Base-by-base conservation (phyloP, 179 eudicot genomes). In the Monotropa hypopitys region DNA sequence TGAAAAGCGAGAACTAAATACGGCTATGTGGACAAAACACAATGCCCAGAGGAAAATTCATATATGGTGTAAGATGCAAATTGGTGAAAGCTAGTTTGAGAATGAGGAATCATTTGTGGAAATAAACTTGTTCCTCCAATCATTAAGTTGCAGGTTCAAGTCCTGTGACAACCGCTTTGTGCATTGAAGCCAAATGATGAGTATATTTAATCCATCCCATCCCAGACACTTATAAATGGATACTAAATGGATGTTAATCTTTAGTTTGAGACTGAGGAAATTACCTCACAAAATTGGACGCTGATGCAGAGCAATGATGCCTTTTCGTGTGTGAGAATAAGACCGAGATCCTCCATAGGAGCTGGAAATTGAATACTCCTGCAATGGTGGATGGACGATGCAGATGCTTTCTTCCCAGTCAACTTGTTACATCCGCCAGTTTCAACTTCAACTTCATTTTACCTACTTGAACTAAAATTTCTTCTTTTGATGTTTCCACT, bases 401-500 rank as follows among this genome's bases (percentile, higher is more conserved):
- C 40, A 47, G 57, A 21, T 9, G 18, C 16, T 7, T 28, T 0
- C 53, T 35, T 72, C 59, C 74, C 68, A 2, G 81, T 89, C 88
- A 89, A 76, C 66, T 72, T 71, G 83, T 75, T 20, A 91, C 59
- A 82, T 88, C 99, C 45, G 81, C 85, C 42, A 91, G 65, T 78
- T 87, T 93, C 82, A 93, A 76, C 86, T 93, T 95, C 87, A 95
- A 59, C 85, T 89, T 93, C 84, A 95, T 77, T 71, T 70, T 83
- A 74, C 99, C 99, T 51, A 89, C 92, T 87, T 90, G 98, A 83
- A 95, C 98, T 54, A 91, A 73, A 49, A 91, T 56, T 80, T 91
- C 98, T 70, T 82, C 86, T 84, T 89, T 91, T 10, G 93, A 85
- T 28, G 87, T 87, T 46, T 91, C 97, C 78, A 93, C 88, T 83